These are phyloP conservation scores for Plantago ovata DNA, from an alignment of 257 asterid species.

Conservation along the genomic window DNA sequence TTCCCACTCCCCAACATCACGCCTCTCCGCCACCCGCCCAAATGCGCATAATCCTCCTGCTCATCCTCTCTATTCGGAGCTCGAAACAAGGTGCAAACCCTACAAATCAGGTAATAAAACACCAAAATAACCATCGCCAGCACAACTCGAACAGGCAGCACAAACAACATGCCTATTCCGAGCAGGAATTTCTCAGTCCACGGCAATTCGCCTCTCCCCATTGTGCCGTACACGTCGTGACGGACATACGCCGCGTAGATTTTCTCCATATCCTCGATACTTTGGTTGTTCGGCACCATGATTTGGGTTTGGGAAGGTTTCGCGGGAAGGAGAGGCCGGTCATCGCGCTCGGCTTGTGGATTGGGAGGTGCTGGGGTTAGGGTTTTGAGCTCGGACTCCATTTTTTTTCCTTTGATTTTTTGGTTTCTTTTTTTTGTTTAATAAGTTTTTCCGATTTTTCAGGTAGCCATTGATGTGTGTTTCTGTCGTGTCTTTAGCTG, in stretches of 20 bases:
- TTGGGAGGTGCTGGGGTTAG: slow-evolving; percentile 31
- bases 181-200: slow-evolving; percentile 57
- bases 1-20: slow-evolving; percentile 66
- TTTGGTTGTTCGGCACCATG: slow-evolving; percentile 14
- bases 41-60: slow-evolving; percentile 91
- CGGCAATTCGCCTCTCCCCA: slow-evolving; percentile 71
- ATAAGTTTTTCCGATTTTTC: slow-evolving; percentile 7
- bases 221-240: slow-evolving; percentile 65
- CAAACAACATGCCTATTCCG: slow-evolving; percentile 45
- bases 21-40: slow-evolving; percentile 84
- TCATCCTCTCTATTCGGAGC: slow-evolving; percentile 70
- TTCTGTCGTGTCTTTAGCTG: neutral
- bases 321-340: slow-evolving; percentile 67
- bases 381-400: slow-evolving; percentile 74
- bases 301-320: slow-evolving; percentile 9
- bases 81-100: slow-evolving; percentile 66
- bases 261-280: slow-evolving; percentile 67
- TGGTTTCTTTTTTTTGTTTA: slow-evolving; percentile 4
- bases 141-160: slow-evolving; percentile 69
- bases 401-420: slow-evolving; percentile 12
- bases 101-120: slow-evolving; percentile 68
- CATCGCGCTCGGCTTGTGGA: slow-evolving; percentile 40
- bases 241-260: slow-evolving; percentile 72
- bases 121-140: slow-evolving; percentile 43
- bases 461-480: slow-evolving; percentile 28